phyloP scores from a whole-genome alignment of 352 stramenopile genomes.

The Phytophthora quininea region DNA sequence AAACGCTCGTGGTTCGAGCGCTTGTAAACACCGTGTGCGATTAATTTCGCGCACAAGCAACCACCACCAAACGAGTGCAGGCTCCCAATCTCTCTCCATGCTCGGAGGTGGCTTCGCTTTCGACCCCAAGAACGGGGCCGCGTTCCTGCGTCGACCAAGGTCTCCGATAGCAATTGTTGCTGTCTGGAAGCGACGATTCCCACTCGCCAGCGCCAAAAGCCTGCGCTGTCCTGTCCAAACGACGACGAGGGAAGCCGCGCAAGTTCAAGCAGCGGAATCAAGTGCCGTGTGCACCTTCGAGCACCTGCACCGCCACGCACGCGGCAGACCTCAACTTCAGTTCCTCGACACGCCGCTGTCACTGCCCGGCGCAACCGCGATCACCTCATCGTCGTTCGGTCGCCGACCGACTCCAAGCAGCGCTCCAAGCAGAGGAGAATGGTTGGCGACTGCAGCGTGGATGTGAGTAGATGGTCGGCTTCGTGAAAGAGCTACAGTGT shows the following conservation, averaged over 20 bases:
- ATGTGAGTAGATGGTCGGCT: too few species aligned
- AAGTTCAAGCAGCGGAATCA: neutral
- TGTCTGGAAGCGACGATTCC: too few species aligned
- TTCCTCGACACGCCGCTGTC: neutral
- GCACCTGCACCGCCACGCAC: neutral
- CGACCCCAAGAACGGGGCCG: neutral
- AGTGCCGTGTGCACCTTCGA: neutral
- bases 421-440: too few species aligned
- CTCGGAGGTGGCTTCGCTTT: neutral
- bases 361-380: too few species aligned
- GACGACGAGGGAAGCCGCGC: neutral
- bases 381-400: too few species aligned
- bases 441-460: too few species aligned
- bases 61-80: slow-evolving; percentile 2
- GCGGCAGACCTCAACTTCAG: neutral
- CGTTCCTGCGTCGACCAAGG: too few species aligned
- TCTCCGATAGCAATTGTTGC: too few species aligned
- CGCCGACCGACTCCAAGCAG: too few species aligned
- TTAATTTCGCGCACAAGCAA: neutral
- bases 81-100: neutral
- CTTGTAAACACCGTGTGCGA: neutral
- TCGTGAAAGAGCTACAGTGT: too few species aligned
- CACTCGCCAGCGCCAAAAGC: too few species aligned
- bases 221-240: too few species aligned
- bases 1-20: slow-evolving; percentile 9